Evolutionary conservation across 345 rosid species (phyloP).

Genomic region (Hibiscus syriacus): DNA sequence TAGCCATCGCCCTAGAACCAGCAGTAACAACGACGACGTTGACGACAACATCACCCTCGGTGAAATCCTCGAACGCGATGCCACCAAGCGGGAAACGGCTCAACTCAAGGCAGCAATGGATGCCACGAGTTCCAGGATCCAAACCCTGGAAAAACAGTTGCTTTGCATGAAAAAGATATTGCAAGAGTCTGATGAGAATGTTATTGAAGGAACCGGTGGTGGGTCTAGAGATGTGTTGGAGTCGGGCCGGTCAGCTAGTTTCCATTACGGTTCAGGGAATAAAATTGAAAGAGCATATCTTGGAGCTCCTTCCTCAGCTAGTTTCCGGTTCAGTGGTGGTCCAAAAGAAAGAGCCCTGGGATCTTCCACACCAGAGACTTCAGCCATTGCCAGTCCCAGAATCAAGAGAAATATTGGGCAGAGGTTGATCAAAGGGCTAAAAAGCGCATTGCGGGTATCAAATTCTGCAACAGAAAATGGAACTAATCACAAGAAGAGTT

Average conservation of each 20-base stretch:
- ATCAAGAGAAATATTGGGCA: constrained; percentile 28
- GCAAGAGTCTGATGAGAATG: constrained; percentile 20
- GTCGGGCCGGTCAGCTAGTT: constrained; percentile 54
- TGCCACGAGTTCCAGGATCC: constrained; percentile 54
- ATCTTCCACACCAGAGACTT: constrained; percentile 7
- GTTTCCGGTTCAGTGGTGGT: constrained; percentile 27
- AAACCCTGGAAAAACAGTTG: constrained; percentile 62
- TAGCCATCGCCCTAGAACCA: constrained; percentile 6
- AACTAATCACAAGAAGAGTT: neutral
- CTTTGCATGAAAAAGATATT: constrained; percentile 48
- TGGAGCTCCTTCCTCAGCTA: constrained; percentile 40
- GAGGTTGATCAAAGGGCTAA: constrained; percentile 53
- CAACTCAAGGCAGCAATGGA: constrained; percentile 65
- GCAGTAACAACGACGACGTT: neutral
- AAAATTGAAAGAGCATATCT: constrained; percentile 42
- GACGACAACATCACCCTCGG: constrained; percentile 38
- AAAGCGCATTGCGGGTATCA: constrained; percentile 37
- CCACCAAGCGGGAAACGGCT: constrained; percentile 45
- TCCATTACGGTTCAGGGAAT: constrained; percentile 34
- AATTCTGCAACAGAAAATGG: constrained; percentile 27
- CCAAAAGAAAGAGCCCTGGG: neutral
- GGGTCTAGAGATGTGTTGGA: constrained; percentile 22
- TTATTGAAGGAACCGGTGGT: neutral
- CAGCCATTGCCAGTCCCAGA: constrained; percentile 13
- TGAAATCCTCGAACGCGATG: constrained; percentile 61